These are phyloP conservation scores for Cryptosporidium xiaoi DNA, from an alignment of 169 alveolate species.

Conservation along the genomic window DNA sequence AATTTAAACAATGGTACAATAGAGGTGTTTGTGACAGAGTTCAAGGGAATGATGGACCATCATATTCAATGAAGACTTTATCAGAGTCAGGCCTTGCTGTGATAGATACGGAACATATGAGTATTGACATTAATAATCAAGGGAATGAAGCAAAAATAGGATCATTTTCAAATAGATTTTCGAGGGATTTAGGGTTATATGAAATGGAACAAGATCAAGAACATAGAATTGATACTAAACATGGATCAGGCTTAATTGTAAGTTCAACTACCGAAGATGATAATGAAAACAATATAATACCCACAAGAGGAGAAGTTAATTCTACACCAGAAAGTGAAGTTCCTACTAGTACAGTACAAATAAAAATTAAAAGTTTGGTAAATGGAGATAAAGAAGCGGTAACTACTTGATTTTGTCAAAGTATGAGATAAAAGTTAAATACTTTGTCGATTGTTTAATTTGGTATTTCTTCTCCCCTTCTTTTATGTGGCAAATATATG, in stretches of 20 bases:
- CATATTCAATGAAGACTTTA: slow-evolving; percentile 36
- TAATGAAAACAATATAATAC: background rate
- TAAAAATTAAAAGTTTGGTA: slow-evolving; percentile 9
- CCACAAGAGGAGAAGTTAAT: slow-evolving; percentile 29
- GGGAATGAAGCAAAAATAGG: slow-evolving; percentile 10
- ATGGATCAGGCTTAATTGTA: slow-evolving; percentile 54
- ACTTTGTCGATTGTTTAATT: background rate
- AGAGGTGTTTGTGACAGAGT: slow-evolving; percentile 53
- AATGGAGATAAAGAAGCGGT: slow-evolving; percentile 14
- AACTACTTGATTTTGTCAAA: background rate
- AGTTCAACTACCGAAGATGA: slow-evolving; percentile 12
- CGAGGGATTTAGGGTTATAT: slow-evolving; percentile 45
- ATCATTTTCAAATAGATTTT: slow-evolving; percentile 37
- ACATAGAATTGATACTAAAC: slow-evolving; percentile 1
- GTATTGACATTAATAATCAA: slow-evolving; percentile 1
- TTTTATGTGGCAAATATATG: background rate
- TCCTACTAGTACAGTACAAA: slow-evolving; percentile 7
- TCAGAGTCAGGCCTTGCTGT: slow-evolving; percentile 22
- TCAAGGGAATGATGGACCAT: slow-evolving; percentile 19
- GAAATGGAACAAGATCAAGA: background rate
- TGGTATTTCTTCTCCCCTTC: background rate
- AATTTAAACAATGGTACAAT: slow-evolving; percentile 63
- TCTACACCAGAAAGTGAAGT: background rate
- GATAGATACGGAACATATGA: slow-evolving; percentile 17
- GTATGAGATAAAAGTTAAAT: slow-evolving; percentile 2